Percentiles rank a stretch among this genome's conserved stretches.
Conservation (phyloP, 352 stramenopile species). For the Thalassiosira livingstoniorum region DNA sequence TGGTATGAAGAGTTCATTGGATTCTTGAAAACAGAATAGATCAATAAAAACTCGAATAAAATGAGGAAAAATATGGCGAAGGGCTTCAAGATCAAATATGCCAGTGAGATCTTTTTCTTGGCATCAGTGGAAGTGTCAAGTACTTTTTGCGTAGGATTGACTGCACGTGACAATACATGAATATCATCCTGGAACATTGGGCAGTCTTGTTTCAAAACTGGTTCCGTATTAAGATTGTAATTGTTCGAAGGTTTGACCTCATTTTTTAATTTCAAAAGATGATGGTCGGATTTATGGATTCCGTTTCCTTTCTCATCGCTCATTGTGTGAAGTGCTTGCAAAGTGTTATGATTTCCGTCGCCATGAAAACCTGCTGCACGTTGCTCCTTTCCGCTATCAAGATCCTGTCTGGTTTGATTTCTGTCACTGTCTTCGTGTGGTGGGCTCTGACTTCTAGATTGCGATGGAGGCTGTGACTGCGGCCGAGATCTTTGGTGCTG, state of each 20-base stretch:
- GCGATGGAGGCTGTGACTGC: too few species aligned
- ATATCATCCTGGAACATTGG: not conserved
- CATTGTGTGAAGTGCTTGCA: not conserved
- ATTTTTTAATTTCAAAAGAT: not conserved
- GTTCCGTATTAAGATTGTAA: not conserved
- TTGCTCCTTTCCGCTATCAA: too few species aligned
- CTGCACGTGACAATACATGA: not conserved
- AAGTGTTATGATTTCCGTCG: not conserved
- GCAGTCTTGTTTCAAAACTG: not conserved
- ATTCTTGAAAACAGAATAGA: slow-evolving; percentile 22
- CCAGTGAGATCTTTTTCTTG: not conserved
- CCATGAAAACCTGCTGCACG: not conserved
- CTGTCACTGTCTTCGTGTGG: too few species aligned
- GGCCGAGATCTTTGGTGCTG: too few species aligned
- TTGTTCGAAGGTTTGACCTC: not conserved
- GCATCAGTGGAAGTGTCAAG: not conserved
- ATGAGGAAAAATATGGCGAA: slow-evolving; percentile 19
- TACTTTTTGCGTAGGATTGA: not conserved
- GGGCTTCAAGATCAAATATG: not conserved
- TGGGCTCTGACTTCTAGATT: too few species aligned
- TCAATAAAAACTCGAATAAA: slow-evolving; percentile 19
- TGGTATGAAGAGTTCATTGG: slow-evolving; percentile 1
- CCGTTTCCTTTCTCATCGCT: slow-evolving; percentile 13
- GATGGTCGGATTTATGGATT: not conserved
- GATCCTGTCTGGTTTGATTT: too few species aligned